These are phyloP conservation scores for Linum trigynum DNA, from an alignment of 345 rosid species.

Conservation along the genomic window DNA sequence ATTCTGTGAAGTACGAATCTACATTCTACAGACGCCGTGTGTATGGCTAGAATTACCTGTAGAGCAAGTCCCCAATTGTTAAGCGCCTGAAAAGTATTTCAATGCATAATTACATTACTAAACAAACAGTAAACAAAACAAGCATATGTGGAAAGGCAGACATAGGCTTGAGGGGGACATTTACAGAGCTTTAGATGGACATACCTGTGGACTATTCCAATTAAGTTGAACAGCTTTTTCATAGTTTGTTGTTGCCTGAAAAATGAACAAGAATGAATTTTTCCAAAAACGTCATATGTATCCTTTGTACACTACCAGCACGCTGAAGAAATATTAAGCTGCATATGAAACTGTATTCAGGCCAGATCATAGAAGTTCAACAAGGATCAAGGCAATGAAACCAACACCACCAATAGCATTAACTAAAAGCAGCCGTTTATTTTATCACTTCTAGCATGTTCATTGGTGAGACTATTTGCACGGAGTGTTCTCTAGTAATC, in stretches of 20 bases:
- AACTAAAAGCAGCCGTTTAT: too few relatives aligned
- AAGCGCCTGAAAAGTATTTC: conserved; percentile 57
- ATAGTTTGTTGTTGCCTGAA: conserved; percentile 89
- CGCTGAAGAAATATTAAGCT: not conserved
- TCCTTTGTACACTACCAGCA: not conserved
- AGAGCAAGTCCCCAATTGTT: conserved; percentile 98
- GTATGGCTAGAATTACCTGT: conserved; percentile 43
- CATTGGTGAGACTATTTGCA: too few relatives aligned
- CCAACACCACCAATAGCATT: too few relatives aligned
- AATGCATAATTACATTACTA: not conserved
- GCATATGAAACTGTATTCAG: not conserved
- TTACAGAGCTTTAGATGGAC: not conserved
- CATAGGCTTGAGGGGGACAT: not conserved
- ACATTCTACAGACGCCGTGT: not conserved
- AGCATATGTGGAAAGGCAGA: not conserved
- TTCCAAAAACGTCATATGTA: not conserved
- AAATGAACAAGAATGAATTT: conserved; percentile 9
- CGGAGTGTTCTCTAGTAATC: too few relatives aligned
- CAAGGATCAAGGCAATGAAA: too few relatives aligned
- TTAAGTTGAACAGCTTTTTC: conserved; percentile 93
- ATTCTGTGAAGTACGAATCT: not conserved
- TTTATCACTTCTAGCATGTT: too few relatives aligned
- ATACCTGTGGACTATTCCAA: conserved; percentile 99
- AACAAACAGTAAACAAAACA: too few relatives aligned
- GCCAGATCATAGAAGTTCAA: not conserved